Evolutionary conservation across 2,329 filamentous ascomycete species (phyloP).

Genomic region (Nemania sp.): DNA sequence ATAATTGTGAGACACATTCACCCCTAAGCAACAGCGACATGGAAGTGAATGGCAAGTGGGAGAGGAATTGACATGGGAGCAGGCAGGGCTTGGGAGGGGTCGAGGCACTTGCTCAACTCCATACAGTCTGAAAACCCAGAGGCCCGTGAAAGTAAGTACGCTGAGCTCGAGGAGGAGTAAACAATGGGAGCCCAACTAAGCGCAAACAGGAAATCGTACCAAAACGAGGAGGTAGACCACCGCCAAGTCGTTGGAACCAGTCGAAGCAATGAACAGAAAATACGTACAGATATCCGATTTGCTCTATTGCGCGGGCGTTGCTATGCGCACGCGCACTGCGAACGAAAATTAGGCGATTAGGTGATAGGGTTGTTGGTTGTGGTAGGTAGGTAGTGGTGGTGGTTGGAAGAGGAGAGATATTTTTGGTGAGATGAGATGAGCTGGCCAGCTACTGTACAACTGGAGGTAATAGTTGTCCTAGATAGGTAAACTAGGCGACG

Average conservation of each 20-base stretch:
- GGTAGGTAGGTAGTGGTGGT: slow-evolving; percentile 28
- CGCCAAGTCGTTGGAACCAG: slow-evolving; percentile 1
- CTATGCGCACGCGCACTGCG: slow-evolving; percentile 32
- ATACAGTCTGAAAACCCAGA: slow-evolving; percentile 7
- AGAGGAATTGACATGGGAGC: slow-evolving; percentile 17
- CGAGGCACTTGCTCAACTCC: slow-evolving; percentile 31
- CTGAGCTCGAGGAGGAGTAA: slow-evolving; percentile 38
- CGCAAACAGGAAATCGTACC: slow-evolving; percentile 30
- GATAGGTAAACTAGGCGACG: slow-evolving; percentile 26
- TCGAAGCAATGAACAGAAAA: slow-evolving; percentile 12
- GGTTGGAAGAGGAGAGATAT: slow-evolving; percentile 32
- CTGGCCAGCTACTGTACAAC: slow-evolving; percentile 33
- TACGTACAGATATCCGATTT: slow-evolving; percentile 34
- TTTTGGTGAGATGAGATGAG: slow-evolving; percentile 35
- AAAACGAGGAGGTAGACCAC: not conserved
- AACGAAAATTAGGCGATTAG: slow-evolving; percentile 16
- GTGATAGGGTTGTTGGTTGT: slow-evolving; percentile 21
- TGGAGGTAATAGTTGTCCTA: slow-evolving; percentile 16
- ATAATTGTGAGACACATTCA: slow-evolving; percentile 16
- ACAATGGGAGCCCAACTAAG: slow-evolving; percentile 35
- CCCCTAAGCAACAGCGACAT: slow-evolving; percentile 29
- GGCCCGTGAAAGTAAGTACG: slow-evolving; percentile 41
- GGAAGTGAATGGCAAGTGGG: slow-evolving; percentile 1
- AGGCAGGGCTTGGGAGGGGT: slow-evolving; percentile 13
- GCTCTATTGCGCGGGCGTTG: slow-evolving; percentile 23